phyloP scores from a whole-genome alignment of 2,329 filamentous ascomycete genomes.

The Aureobasidium subglaciale region DNA sequence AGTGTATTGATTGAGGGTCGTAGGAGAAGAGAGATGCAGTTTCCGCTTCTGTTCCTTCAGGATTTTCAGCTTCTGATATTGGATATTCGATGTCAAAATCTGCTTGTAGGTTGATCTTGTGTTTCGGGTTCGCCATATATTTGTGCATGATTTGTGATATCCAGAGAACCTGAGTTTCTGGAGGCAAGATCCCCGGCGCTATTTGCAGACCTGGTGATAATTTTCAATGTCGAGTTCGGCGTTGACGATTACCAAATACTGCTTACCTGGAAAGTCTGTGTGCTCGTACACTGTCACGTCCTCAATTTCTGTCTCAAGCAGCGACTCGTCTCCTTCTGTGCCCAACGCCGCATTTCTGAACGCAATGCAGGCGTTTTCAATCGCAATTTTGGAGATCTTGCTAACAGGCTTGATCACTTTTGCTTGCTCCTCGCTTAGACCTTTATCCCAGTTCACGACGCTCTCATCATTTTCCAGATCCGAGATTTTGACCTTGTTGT shows the following conservation, averaged over 20 bases:
- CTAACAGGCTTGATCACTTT: conserved; percentile 8
- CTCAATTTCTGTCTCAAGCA: background rate
- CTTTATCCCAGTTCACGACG: conserved; percentile 15
- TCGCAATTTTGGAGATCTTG: conserved; percentile 1
- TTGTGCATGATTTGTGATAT: conserved; percentile 17
- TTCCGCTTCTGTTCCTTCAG: background rate
- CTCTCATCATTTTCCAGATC: conserved; percentile 16
- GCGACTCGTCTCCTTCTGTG: background rate
- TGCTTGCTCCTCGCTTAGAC: conserved; percentile 15
- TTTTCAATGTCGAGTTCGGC: background rate
- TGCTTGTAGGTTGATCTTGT: conserved; percentile 17
- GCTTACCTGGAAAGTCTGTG: conserved; percentile 29
- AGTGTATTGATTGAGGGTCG: conserved; percentile 17
- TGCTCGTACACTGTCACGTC: conserved; percentile 31
- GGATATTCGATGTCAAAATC: conserved; percentile 17
- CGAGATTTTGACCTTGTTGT: conserved; percentile 18
- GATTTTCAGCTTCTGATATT: background rate
- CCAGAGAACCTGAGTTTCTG: conserved; percentile 16
- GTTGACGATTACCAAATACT: background rate
- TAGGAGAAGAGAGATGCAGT: conserved; percentile 28
- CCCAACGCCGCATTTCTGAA: conserved; percentile 16
- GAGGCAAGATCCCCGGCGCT: conserved; percentile 14
- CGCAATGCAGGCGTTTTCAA: conserved; percentile 14
- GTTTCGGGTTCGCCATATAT: conserved; percentile 16
- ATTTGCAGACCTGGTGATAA: conserved; percentile 13